Evolutionary conservation across 2,329 filamentous ascomycete species (phyloP).

Genomic region (Ploettnerulaceae sp.): DNA sequence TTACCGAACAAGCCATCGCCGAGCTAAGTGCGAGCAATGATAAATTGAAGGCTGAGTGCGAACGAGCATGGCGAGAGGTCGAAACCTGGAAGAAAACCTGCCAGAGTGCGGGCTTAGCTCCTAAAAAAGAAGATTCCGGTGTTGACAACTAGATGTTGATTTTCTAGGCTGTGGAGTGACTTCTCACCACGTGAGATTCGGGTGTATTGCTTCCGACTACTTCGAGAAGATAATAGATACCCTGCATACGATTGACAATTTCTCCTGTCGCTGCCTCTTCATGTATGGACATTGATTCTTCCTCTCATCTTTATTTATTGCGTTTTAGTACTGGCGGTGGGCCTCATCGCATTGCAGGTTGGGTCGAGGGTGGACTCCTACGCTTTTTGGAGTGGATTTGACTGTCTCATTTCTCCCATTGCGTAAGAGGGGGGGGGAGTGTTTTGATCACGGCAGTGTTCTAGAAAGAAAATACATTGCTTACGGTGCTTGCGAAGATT

Average conservation of each 20-base stretch:
- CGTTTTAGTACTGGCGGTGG: neutral
- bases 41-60: conserved; percentile 76
- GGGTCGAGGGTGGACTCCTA: neutral
- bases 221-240: conserved; percentile 31
- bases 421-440: conserved; percentile 14
- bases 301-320: conserved; percentile 6
- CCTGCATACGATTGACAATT: conserved; percentile 30
- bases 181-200: conserved; percentile 22
- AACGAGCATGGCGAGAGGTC: conserved; percentile 70
- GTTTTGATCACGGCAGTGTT: conserved; percentile 15
- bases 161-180: conserved; percentile 26
- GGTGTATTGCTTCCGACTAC: conserved; percentile 23
- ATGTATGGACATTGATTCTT: conserved; percentile 31
- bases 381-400: neutral
- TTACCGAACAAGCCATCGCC: conserved; percentile 82
- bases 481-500: conserved; percentile 12
- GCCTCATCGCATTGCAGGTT: conserved; percentile 4
- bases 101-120: conserved; percentile 53
- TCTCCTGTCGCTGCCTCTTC: conserved; percentile 26
- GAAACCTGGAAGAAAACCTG: conserved; percentile 73
- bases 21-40: conserved; percentile 85
- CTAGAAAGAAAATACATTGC: conserved; percentile 6
- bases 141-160: conserved; percentile 29
- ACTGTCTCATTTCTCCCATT: conserved; percentile 3
- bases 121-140: conserved; percentile 39